Percentiles rank a stretch among this genome's conserved stretches.
Conservation (phyloP, 495 filamentous ascomycete species). For the Aspergillus leporis region DNA sequence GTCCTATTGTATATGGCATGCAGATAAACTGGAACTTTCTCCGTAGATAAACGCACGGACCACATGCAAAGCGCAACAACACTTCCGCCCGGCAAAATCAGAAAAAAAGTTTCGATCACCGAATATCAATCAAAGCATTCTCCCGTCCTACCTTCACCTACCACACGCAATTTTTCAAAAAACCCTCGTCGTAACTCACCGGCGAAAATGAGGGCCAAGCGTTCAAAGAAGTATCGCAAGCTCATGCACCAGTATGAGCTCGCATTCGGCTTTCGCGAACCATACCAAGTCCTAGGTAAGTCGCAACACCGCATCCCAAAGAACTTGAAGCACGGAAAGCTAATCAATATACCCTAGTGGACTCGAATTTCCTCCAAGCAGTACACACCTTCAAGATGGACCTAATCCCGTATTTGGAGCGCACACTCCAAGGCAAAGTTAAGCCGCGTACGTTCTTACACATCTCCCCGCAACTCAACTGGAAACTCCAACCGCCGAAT, state of each 20-base stretch:
- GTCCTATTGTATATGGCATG: too few relatives aligned
- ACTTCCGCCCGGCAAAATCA: constrained; percentile 44
- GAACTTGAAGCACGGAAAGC: neutral
- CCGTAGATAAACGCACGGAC: constrained; percentile 24
- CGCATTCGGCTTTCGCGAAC: constrained; percentile 82
- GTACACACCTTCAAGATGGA: constrained; percentile 79
- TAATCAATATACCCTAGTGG: constrained; percentile 51
- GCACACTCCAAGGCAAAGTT: constrained; percentile 74
- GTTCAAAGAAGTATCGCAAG: constrained; percentile 94
- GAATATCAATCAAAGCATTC: constrained; percentile 14
- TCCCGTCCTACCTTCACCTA: constrained; percentile 1
- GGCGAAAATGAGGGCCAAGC: constrained; percentile 77
- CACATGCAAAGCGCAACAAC: constrained; percentile 25
- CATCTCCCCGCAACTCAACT: neutral
- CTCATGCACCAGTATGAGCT: constrained; percentile 89
- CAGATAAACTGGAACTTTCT: neutral
- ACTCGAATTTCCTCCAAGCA: constrained; percentile 77
- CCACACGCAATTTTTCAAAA: neutral
- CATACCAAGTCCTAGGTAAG: constrained; percentile 85
- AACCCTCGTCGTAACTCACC: constrained; percentile 12
- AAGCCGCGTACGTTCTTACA: constrained; percentile 68
- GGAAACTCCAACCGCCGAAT: neutral
- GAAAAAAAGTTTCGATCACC: constrained; percentile 41
- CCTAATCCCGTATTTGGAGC: constrained; percentile 65
- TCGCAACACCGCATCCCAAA: neutral